Evolutionary conservation across 495 filamentous ascomycete species (phyloP).

Genomic region (Penicillium paxilli): DNA sequence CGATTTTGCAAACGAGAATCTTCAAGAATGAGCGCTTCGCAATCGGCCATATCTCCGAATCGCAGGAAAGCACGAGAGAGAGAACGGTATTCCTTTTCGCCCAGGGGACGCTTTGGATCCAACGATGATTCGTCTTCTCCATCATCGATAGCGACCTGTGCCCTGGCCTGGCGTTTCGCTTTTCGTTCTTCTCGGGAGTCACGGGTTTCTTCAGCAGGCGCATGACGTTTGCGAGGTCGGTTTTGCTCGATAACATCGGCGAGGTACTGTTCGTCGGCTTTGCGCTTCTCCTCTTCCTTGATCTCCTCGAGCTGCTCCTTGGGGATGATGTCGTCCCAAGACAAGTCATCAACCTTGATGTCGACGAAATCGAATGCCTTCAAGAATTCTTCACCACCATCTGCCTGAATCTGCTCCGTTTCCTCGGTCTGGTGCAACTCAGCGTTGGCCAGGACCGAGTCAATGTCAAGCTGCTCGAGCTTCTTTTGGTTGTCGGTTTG

Average conservation of each 20-base stretch:
- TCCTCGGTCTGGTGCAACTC: constrained; percentile 94
- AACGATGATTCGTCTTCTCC: constrained; percentile 58
- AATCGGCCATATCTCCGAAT: constrained; percentile 84
- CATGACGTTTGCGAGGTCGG: constrained; percentile 80
- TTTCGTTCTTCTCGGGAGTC: constrained; percentile 83
- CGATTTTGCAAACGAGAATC: constrained; percentile 81
- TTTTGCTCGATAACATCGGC: constrained; percentile 81
- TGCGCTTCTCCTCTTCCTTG: constrained; percentile 83
- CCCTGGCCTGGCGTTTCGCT: constrained; percentile 87
- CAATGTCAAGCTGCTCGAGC: constrained; percentile 97
- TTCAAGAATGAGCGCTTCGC: constrained; percentile 78
- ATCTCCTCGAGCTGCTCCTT: constrained; percentile 85
- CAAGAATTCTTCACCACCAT: constrained; percentile 90
- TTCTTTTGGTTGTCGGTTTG: constrained; percentile 94
- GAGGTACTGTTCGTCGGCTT: constrained; percentile 79
- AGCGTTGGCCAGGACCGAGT: constrained; percentile 91
- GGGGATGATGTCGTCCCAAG: constrained; percentile 98
- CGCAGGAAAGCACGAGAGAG: constrained; percentile 83
- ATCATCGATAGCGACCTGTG: constrained; percentile 62
- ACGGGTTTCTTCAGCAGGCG: constrained; percentile 64
- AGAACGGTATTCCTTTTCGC: constrained; percentile 88
- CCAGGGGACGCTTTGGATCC: constrained; percentile 83
- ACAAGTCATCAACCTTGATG: constrained; percentile 88
- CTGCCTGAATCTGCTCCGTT: constrained; percentile 84
- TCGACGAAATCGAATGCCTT: constrained; percentile 86